Evolutionary conservation across 129 eudicot species (phyloP), one percentile per base, ranked within the genome.

Genomic region (Artemisia tridentata): DNA sequence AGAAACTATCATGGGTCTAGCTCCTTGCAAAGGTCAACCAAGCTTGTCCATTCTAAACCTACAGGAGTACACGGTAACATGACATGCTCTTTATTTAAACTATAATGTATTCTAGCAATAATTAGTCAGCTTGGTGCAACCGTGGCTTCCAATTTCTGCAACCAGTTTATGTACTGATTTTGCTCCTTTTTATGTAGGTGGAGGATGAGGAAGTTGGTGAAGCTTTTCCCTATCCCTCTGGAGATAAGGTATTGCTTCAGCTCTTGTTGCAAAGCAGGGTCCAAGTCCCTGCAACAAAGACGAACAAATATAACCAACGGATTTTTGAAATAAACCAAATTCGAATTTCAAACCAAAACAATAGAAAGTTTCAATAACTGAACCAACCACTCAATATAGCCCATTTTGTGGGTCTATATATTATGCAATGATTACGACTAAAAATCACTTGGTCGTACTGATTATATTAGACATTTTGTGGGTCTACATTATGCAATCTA

Each of bases 101-200:
- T 38, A 38, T 1, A 38, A 38, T 38, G 45, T 38, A 7, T 2
- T 38, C 11, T 38, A 1, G 45, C 60, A 27, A 58, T 60, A 57
- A 27, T 14, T 31, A 1, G 62, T 75, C 27, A 58, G 27, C 14
- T 72, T 57, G 75, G 21, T 45, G 72, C 67, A 58, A 86, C 67
- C 80, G 67, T 55, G 49, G 59, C 81, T 81, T 80, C 85, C 23
- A 91, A 68, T 29, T 81, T 91, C 49, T 88, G 88, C 75, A 88
- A 65, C 97, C 96, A 91, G 67, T 71, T 79, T 46, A 82, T 76
- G 62, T 88, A 91, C 63, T 91, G 97, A 45, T 55, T 76, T 75
- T 91, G 92, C 85, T 91, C 97, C 80, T 88, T 86, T 43, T 72
- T 83, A 65, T 91, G 96, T 57, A 91, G 79, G 69, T 88, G 91